Conservation (phyloP, 768 basidiomycete species). For the Podaxis pistillaris region DNA sequence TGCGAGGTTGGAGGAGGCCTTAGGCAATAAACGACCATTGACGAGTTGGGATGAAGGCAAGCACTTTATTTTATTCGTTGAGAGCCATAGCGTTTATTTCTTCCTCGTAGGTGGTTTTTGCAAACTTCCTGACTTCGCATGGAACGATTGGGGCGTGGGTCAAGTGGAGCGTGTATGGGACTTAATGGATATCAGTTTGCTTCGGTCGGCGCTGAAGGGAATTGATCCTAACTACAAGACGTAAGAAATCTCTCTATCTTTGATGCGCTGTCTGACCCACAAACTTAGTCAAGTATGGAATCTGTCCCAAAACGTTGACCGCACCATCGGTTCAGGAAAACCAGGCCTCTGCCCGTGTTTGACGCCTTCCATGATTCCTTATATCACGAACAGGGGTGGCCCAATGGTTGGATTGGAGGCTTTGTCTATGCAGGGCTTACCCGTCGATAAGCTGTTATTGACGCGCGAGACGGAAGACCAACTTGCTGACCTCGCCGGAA, state of each 20-base stretch:
- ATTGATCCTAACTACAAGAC: constrained; percentile 89
- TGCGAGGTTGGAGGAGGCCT: constrained; percentile 76
- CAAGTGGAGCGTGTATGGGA: constrained; percentile 97
- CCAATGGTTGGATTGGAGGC: constrained; percentile 95
- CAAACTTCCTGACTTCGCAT: constrained; percentile 84
- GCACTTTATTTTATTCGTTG: constrained; percentile 16
- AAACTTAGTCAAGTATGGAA: constrained; percentile 83
- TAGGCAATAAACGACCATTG: constrained; percentile 82
- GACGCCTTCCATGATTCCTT: constrained; percentile 96
- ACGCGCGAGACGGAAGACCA: constrained; percentile 94
- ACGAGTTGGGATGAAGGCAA: constrained; percentile 93
- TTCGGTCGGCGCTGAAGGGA: constrained; percentile 78
- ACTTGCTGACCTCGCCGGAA: constrained; percentile 90
- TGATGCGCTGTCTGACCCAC: constrained; percentile 14
- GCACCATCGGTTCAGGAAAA: constrained; percentile 78
- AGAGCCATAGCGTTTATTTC: constrained; percentile 2
- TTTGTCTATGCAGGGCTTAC: constrained; percentile 90
- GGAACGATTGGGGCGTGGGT: constrained; percentile 91
- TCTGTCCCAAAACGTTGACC: constrained; percentile 94
- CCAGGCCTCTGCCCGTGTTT: constrained; percentile 89
- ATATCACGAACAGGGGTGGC: constrained; percentile 92
- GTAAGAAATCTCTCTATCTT: constrained; percentile 41
- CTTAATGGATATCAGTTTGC: constrained; percentile 85
- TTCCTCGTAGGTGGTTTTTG: constrained; percentile 65
- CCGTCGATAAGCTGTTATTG: constrained; percentile 86